These are phyloP conservation scores for Rhynchosporium agropyri DNA, from an alignment of 2,329 filamentous ascomycete species.

Conservation along the genomic window DNA sequence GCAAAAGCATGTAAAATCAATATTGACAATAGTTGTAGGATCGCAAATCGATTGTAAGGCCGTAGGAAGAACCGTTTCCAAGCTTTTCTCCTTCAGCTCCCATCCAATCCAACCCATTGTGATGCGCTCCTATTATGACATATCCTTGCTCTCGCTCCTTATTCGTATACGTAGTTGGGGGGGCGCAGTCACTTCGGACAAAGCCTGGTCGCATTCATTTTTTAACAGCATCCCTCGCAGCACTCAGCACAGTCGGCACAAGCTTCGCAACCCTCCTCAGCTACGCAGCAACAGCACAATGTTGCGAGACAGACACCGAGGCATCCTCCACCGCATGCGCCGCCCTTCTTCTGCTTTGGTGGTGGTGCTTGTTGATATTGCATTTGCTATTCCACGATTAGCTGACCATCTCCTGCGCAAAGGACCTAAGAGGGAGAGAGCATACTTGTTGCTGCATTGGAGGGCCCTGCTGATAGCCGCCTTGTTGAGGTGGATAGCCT, in stretches of 20 bases:
- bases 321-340: constrained; percentile 47
- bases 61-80: constrained; percentile 10
- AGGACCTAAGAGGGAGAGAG: neutral
- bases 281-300: constrained; percentile 54
- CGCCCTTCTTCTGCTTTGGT: constrained; percentile 42
- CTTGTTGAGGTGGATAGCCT: constrained; percentile 29
- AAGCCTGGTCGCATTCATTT: constrained; percentile 5
- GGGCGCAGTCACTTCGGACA: neutral
- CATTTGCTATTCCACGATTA: constrained; percentile 45
- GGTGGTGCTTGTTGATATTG: constrained; percentile 50
- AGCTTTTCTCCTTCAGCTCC: neutral
- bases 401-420: neutral
- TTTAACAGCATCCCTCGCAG: constrained; percentile 39
- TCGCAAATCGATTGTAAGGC: constrained; percentile 11
- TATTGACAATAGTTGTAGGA: neutral
- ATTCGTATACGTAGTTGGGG: constrained; percentile 3
- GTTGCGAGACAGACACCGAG: constrained; percentile 51
- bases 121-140: neutral
- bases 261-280: too few species aligned
- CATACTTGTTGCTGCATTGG: constrained; percentile 20
- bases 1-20: constrained; percentile 2
- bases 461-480: constrained; percentile 20
- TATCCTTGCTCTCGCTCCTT: constrained; percentile 6
- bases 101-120: neutral
- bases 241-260: constrained; percentile 30